Evolutionary conservation across 2,329 filamentous ascomycete species (phyloP).

Genomic region (Pseudogymnoascus sp.): DNA sequence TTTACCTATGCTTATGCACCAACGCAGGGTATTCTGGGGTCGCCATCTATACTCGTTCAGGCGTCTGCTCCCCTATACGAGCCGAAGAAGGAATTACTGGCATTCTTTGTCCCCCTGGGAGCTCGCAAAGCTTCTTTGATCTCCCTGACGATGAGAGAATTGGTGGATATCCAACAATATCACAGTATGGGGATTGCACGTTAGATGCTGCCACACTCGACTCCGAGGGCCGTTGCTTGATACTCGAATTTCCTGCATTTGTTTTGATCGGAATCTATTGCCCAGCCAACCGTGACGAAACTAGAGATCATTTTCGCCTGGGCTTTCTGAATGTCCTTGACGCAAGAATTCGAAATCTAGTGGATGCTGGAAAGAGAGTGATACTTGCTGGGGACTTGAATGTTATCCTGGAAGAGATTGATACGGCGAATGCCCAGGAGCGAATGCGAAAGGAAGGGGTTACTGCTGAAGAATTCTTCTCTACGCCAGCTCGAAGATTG

Average conservation of each 20-base stretch:
- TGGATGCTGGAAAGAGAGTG: slow-evolving; percentile 72
- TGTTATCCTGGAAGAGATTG: slow-evolving; percentile 54
- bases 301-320: slow-evolving; percentile 71
- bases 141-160: slow-evolving; percentile 68
- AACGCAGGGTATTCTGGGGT: slow-evolving; percentile 82
- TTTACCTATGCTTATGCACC: slow-evolving; percentile 11
- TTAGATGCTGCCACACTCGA: slow-evolving; percentile 69
- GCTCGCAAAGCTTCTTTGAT: slow-evolving; percentile 62
- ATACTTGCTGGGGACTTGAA: slow-evolving; percentile 86
- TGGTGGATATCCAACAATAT: slow-evolving; percentile 71
- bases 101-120: slow-evolving; percentile 64
- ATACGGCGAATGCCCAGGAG: slow-evolving; percentile 68
- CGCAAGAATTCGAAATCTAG: slow-evolving; percentile 73
- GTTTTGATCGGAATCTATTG: slow-evolving; percentile 89
- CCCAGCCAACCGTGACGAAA: slow-evolving; percentile 80
- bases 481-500: slow-evolving; percentile 61
- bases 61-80: slow-evolving; percentile 73
- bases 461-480: slow-evolving; percentile 63
- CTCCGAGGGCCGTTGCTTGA: slow-evolving; percentile 81
- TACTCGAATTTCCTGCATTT: slow-evolving; percentile 91
- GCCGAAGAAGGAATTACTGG: slow-evolving; percentile 94
- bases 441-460: slow-evolving; percentile 61
- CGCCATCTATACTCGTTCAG: slow-evolving; percentile 86
- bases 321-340: slow-evolving; percentile 76
- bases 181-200: slow-evolving; percentile 53